These are phyloP conservation scores for Calvatia gigantea DNA, from an alignment of 768 basidiomycete species.

Conservation along the genomic window DNA sequence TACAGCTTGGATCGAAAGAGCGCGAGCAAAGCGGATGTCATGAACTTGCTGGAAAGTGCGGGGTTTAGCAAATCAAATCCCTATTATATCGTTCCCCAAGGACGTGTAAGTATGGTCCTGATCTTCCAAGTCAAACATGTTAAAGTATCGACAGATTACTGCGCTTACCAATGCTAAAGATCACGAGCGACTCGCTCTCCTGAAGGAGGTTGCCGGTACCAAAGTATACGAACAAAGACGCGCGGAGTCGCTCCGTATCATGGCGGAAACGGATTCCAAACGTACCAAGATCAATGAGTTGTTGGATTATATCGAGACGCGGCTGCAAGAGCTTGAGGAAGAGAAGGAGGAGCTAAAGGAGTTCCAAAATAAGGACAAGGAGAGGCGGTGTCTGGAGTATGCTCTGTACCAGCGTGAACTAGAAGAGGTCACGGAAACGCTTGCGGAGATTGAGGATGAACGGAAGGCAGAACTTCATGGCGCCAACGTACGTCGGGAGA, in stretches of 20 bases:
- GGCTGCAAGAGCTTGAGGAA: slow-evolving; percentile 89
- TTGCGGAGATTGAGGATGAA: slow-evolving; percentile 86
- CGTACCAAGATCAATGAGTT: slow-evolving; percentile 88
- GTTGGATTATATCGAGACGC: slow-evolving; percentile 86
- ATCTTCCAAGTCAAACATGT: not conserved
- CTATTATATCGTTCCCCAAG: slow-evolving; percentile 99
- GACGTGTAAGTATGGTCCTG: slow-evolving; percentile 58
- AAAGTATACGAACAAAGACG: slow-evolving; percentile 97
- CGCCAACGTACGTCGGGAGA: slow-evolving; percentile 77
- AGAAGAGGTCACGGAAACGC: slow-evolving; percentile 79
- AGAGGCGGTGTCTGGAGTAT: slow-evolving; percentile 91
- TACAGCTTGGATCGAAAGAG: slow-evolving; percentile 96
- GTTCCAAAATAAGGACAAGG: slow-evolving; percentile 94
- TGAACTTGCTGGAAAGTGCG: slow-evolving; percentile 94
- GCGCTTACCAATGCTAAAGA: slow-evolving; percentile 97
- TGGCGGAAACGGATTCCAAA: slow-evolving; percentile 95
- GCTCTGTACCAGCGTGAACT: slow-evolving; percentile 90
- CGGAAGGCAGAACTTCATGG: slow-evolving; percentile 78
- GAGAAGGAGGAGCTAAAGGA: slow-evolving; percentile 98
- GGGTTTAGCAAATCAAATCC: slow-evolving; percentile 99
- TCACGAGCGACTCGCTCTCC: slow-evolving; percentile 84
- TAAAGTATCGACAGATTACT: slow-evolving; percentile 64
- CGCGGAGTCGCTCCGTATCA: slow-evolving; percentile 89
- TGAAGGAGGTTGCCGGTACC: slow-evolving; percentile 98
- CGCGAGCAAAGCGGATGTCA: slow-evolving; percentile 93